phyloP scores from a whole-genome alignment of 768 basidiomycete genomes.

The Russula emetica region DNA sequence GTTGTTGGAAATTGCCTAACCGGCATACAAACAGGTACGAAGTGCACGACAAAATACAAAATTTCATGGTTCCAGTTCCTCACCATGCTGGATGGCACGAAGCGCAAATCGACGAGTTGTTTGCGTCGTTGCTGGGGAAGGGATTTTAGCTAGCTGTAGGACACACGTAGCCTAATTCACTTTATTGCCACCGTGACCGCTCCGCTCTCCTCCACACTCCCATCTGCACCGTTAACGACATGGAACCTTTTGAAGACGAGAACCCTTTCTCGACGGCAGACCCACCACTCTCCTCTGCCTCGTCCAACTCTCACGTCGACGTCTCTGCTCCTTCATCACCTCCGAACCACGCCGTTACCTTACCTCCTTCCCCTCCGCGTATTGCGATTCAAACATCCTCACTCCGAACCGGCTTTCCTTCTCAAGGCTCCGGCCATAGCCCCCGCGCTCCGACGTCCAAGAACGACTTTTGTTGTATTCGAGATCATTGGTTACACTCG shows the following conservation, averaged over 20 bases:
- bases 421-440: constrained; percentile 52
- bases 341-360: constrained; percentile 36
- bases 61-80: constrained; percentile 92
- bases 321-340: constrained; percentile 62
- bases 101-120: constrained; percentile 93
- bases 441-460: constrained; percentile 51
- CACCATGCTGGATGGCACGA: constrained; percentile 76
- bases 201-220: not conserved
- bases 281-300: constrained; percentile 42
- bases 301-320: constrained; percentile 51
- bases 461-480: constrained; percentile 71
- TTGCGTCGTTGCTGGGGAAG: constrained; percentile 79
- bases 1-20: not conserved
- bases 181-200: not conserved
- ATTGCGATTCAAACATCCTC: constrained; percentile 21
- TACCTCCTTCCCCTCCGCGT: constrained; percentile 40
- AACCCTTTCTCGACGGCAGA: constrained; percentile 41
- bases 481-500: constrained; percentile 74
- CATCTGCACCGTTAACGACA: constrained; percentile 10
- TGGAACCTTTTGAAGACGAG: constrained; percentile 41
- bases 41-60: constrained; percentile 92
- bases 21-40: constrained; percentile 57
- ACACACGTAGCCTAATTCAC: not conserved
- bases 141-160: constrained; percentile 35
- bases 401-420: constrained; percentile 48